These are phyloP conservation scores for Coemansia reversa DNA, from an alignment of 192 early-diverging fungal genomes.

Conservation along the genomic window DNA sequence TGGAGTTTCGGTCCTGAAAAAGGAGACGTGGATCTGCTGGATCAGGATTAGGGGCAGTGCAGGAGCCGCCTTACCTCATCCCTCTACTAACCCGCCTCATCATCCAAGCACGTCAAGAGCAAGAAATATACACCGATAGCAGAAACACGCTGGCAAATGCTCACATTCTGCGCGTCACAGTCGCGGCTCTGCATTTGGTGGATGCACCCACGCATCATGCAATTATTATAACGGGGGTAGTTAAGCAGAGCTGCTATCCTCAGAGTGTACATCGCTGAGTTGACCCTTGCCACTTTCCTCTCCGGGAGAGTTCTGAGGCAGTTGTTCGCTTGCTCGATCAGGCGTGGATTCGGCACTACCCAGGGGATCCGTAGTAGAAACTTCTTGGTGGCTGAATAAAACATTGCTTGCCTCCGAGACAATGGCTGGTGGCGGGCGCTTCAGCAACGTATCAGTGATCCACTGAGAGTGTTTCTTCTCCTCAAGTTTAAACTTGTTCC, in stretches of 20 bases:
- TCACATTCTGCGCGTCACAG: neutral
- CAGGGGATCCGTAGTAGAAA: neutral
- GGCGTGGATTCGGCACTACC: neutral
- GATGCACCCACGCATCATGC: neutral
- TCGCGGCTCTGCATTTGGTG: neutral
- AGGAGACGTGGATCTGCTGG: neutral
- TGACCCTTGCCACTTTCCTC: neutral
- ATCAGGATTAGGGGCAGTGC: neutral
- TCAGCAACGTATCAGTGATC: constrained; percentile 41
- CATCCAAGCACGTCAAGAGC: too few relatives aligned
- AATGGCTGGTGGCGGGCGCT: constrained; percentile 7
- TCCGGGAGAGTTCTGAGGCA: neutral
- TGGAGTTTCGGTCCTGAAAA: neutral
- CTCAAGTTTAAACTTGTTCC: constrained; percentile 54
- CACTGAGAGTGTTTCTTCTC: constrained; percentile 24
- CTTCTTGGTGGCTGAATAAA: neutral
- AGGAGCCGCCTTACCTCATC: neutral
- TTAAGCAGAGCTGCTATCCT: too few relatives aligned
- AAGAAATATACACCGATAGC: too few relatives aligned
- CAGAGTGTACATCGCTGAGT: neutral
- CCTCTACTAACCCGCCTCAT: neutral
- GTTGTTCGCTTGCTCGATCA: neutral
- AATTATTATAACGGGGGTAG: neutral
- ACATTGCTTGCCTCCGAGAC: neutral
- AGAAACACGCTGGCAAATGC: neutral